Base-by-base conservation (phyloP, 2,329 filamentous ascomycete genomes). In the Sordariomycetes sp. region DNA sequence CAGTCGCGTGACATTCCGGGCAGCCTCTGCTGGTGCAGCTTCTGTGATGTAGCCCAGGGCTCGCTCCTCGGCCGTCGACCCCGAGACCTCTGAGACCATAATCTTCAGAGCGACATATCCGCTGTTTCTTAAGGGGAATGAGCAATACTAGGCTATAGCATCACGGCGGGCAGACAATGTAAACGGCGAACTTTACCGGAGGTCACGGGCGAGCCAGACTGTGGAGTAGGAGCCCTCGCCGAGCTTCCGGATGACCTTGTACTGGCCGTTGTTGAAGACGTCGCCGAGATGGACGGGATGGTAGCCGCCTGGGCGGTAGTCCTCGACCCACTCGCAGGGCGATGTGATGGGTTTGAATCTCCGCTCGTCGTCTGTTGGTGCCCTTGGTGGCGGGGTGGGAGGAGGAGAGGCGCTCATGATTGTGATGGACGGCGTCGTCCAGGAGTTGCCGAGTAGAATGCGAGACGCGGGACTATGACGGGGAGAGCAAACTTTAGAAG, bases 211-310 rank as follows among this genome's bases (percentile, higher is more conserved):
- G 50, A 78, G 68, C 76, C 75, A 79, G 22, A 78, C 74, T 0
- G 75, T 79, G 2, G 74, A 76, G 61, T 65, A 76, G 3, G 70
- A 69, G 28, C 76, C 75, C 40, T 68, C 72, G 46, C 75, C 75
- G 37, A 78, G 65, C 62, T 79, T 79, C 54, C 74, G 68, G 43
- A 74, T 63, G 46, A 77, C 65, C 57, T 68, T 68, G 61, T 78
- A 79, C 37, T 72, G 70, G 22, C 66, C 70, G 57, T 70, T 58
- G 2, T 57, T 68, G 60, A 78, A 75, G 1, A 62, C 58, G 56
- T 78, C 72, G 24, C 72, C 73, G 4, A 79, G 65, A 4, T 62
- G 64, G 8, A 75, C 67, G 3, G 76, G 74, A 63, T 78, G 74
- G 58, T 71, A 77, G 24, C 74, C 72, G 1, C 74, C 73, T 10